Evolutionary conservation across 2,329 filamentous ascomycete species (phyloP).

Genomic region (Dactylellina haptotyla): DNA sequence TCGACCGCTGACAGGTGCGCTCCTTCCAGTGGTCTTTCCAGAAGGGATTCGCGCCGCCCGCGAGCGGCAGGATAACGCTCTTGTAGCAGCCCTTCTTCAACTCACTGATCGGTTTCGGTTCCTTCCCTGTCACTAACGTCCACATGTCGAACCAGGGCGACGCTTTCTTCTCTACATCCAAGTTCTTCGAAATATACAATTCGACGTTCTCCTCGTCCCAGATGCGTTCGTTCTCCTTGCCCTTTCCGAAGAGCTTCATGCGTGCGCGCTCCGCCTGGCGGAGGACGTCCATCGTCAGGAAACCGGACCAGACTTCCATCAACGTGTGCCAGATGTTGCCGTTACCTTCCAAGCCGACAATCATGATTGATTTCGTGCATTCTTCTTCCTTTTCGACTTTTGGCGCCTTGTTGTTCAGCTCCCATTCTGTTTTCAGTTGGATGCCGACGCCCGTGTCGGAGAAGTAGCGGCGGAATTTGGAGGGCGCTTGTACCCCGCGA

Average conservation of each 20-base stretch:
- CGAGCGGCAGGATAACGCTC: conserved; percentile 57
- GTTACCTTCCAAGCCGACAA: conserved; percentile 58
- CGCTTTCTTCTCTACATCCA: conserved; percentile 35
- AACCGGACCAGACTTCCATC: conserved; percentile 59
- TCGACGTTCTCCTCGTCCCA: conserved; percentile 25
- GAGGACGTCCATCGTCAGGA: conserved; percentile 57
- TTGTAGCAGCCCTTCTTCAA: conserved; percentile 56
- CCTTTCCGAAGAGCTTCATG: conserved; percentile 40
- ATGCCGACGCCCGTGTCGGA: conserved; percentile 56
- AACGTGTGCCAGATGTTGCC: conserved; percentile 59
- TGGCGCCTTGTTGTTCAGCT: conserved; percentile 49
- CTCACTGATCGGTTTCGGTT: conserved; percentile 55
- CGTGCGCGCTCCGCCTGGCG: conserved; percentile 54
- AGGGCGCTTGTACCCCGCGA: conserved; percentile 51
- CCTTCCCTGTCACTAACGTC: conserved; percentile 56
- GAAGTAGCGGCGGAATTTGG: conserved; percentile 55
- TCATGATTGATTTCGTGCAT: conserved; percentile 55
- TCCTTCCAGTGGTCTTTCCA: conserved; percentile 56
- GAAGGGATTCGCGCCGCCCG: conserved; percentile 58
- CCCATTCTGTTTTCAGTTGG: conserved; percentile 43
- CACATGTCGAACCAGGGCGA: conserved; percentile 56
- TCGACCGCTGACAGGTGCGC: conserved; percentile 39
- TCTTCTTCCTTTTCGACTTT: conserved; percentile 3
- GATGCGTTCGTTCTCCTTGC: not conserved
- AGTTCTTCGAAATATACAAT: conserved; percentile 25